Percentiles rank a stretch among this genome's conserved stretches.
Evolutionary conservation across 2,329 filamentous ascomycete genomes (phyloP).

Genomic region (Cercospora beticola): DNA sequence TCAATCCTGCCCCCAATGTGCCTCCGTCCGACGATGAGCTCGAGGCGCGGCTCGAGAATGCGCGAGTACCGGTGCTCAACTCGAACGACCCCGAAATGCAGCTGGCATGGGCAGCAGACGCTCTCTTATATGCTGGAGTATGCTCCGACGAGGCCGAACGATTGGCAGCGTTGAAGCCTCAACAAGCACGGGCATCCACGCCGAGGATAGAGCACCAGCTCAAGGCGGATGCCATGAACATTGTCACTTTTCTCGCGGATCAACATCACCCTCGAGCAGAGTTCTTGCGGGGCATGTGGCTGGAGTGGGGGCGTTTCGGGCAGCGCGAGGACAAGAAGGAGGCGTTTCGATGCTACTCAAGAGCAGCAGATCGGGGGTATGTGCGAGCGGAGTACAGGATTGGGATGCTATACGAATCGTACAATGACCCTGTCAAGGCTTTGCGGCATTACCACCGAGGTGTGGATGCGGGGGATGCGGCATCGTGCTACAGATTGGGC

Average conservation of each 20-base stretch:
- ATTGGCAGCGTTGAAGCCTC: slow-evolving; percentile 52
- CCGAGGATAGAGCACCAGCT: slow-evolving; percentile 87
- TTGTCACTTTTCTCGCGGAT: slow-evolving; percentile 83
- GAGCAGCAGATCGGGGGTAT: slow-evolving; percentile 83
- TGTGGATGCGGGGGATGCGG: slow-evolving; percentile 77
- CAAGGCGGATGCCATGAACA: slow-evolving; percentile 83
- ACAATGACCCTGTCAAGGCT: slow-evolving; percentile 87
- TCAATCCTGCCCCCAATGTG: slow-evolving; percentile 76
- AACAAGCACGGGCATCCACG: slow-evolving; percentile 64
- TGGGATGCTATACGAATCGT: slow-evolving; percentile 96
- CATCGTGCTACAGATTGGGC: slow-evolving; percentile 80
- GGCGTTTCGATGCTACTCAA: slow-evolving; percentile 81
- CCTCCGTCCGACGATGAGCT: slow-evolving; percentile 93
- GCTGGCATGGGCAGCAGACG: slow-evolving; percentile 92
- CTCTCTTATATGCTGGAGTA: slow-evolving; percentile 83
- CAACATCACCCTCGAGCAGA: slow-evolving; percentile 91
- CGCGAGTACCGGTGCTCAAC: slow-evolving; percentile 78
- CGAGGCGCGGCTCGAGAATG: slow-evolving; percentile 83
- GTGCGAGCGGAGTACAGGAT: slow-evolving; percentile 91
- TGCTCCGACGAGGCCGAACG: slow-evolving; percentile 73
- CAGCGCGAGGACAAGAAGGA: slow-evolving; percentile 90
- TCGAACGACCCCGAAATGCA: slow-evolving; percentile 96
- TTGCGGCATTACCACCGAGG: slow-evolving; percentile 87
- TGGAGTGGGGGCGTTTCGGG: slow-evolving; percentile 96
- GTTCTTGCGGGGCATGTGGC: slow-evolving; percentile 94